These are phyloP conservation scores for Alternaria ethzedia DNA, from an alignment of 2,329 filamentous ascomycete species.

Conservation along the genomic window DNA sequence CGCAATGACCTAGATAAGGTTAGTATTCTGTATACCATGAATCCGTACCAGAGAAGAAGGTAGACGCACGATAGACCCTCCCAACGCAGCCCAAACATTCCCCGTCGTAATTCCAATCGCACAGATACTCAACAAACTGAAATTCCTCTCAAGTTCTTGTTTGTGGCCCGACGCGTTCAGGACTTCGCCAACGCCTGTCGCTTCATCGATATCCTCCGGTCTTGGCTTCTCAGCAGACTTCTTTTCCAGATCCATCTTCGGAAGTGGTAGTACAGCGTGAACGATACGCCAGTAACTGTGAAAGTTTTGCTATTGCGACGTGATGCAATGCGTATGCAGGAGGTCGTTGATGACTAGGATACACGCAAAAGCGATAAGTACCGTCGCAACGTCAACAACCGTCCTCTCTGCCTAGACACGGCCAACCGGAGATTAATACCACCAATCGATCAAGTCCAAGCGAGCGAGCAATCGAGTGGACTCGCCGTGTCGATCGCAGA, in stretches of 20 bases:
- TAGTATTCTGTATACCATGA: background rate
- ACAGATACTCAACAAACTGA: constrained; percentile 56
- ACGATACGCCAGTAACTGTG: background rate
- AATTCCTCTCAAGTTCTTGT: constrained; percentile 60
- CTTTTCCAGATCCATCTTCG: constrained; percentile 13
- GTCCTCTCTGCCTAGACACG: background rate
- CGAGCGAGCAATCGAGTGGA: background rate
- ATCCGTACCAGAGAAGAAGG: background rate
- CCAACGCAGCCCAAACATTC: constrained; percentile 54
- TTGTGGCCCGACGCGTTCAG: constrained; percentile 60
- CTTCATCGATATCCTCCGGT: constrained; percentile 23
- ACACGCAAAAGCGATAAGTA: background rate
- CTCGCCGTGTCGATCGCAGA: background rate
- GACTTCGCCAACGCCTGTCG: constrained; percentile 39
- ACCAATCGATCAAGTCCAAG: background rate
- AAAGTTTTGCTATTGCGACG: background rate
- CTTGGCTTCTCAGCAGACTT: constrained; percentile 17
- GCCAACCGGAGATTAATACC: background rate
- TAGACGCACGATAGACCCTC: constrained; percentile 56
- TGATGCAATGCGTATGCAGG: background rate
- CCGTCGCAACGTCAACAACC: background rate
- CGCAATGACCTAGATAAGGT: constrained; percentile 41
- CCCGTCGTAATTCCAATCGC: constrained; percentile 55
- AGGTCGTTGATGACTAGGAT: background rate
- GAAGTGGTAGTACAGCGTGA: background rate